Evolutionary conservation across 2,329 filamentous ascomycete genomes (phyloP).

Genomic region (Colletotrichum gigasporum): DNA sequence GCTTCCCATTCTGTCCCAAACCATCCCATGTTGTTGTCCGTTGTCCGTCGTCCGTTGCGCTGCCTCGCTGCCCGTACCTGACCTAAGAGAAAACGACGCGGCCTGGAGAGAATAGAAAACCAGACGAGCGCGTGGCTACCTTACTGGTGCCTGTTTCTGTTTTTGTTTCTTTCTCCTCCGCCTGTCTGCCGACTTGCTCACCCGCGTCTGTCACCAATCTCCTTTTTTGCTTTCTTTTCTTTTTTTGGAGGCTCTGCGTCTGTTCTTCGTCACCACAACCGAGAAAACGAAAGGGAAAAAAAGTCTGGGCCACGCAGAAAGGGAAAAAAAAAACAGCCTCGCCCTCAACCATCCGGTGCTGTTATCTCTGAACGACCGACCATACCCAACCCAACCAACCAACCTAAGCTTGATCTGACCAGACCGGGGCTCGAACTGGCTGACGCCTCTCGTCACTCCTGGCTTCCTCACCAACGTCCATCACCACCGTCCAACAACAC

Average conservation of each 20-base stretch:
- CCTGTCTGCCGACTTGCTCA: neutral
- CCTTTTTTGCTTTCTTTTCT: neutral
- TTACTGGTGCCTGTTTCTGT: neutral
- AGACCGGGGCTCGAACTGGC: slow-evolving; percentile 6
- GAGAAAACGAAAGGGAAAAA: slow-evolving; percentile 19
- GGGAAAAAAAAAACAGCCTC: slow-evolving; percentile 14
- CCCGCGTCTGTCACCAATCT: neutral
- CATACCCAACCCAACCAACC: neutral
- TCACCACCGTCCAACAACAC: neutral
- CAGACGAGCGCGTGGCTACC: slow-evolving; percentile 23
- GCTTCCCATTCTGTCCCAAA: slow-evolving; percentile 28
- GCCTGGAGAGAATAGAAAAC: slow-evolving; percentile 13
- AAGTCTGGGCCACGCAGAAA: neutral
- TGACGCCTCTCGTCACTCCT: slow-evolving; percentile 22
- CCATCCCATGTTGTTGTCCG: slow-evolving; percentile 12
- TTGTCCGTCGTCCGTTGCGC: slow-evolving; percentile 6
- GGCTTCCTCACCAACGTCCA: slow-evolving; percentile 2
- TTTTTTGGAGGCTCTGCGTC: slow-evolving; percentile 23
- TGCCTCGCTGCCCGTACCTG: slow-evolving; percentile 13
- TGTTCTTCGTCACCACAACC: slow-evolving; percentile 25
- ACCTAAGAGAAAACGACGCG: slow-evolving; percentile 11
- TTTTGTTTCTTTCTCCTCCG: neutral
- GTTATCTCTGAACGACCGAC: slow-evolving; percentile 23
- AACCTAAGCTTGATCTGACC: slow-evolving; percentile 18
- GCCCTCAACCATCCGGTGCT: neutral